phyloP scores from a whole-genome alignment of 352 stramenopile species.

The Phytophthora boehmeriae region DNA sequence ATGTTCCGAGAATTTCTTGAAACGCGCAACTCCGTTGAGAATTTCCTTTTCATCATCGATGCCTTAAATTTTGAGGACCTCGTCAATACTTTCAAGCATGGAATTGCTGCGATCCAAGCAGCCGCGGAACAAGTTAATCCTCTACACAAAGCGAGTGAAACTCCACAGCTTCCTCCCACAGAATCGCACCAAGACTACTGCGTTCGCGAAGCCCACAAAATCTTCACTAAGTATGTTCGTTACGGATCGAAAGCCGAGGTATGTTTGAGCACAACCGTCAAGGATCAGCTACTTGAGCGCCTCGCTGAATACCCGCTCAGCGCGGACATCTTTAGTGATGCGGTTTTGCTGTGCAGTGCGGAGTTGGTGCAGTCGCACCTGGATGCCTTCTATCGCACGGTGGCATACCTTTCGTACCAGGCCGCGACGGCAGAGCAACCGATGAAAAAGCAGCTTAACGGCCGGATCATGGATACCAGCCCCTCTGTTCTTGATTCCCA shows the following conservation, averaged over 20 bases:
- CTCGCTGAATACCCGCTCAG: constrained; percentile 52
- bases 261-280: constrained; percentile 46
- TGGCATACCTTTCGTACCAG: constrained; percentile 54
- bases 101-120: constrained; percentile 8
- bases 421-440: constrained; percentile 20
- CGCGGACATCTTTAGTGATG: constrained; percentile 62
- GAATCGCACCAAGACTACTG: constrained; percentile 62
- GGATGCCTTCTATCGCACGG: constrained; percentile 56
- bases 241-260: constrained; percentile 77
- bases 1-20: constrained; percentile 68
- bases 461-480: constrained; percentile 14
- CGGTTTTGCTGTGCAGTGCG: constrained; percentile 60
- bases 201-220: constrained; percentile 67
- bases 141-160: not conserved
- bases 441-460: constrained; percentile 9
- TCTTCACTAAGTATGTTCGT: constrained; percentile 81
- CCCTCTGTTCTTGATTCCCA: not conserved
- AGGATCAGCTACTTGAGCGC: constrained; percentile 50
- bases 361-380: constrained; percentile 70
- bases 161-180: constrained; percentile 7
- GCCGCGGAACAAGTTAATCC: not conserved
- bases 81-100: constrained; percentile 55
- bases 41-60: constrained; percentile 72
- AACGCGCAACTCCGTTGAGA: constrained; percentile 61
- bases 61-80: constrained; percentile 71